Evolutionary conservation across 306 rosid species (phyloP), one percentile per base, ranked within the genome.

Genomic region (Cucurbita moschata): DNA sequence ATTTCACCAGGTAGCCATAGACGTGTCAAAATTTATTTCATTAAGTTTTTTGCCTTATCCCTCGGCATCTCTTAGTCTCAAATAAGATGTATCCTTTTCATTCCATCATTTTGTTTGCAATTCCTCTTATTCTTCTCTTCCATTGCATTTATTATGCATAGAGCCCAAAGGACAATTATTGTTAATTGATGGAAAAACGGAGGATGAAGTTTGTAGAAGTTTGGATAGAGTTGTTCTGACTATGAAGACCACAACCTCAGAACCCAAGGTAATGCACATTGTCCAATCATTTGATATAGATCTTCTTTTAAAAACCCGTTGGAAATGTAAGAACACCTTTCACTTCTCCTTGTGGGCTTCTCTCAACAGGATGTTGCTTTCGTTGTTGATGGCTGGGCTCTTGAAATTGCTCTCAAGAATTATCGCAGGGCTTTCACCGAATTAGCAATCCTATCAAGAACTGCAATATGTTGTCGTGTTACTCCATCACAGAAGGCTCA

Each of bases 401-500:
- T 95, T 69, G 99, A 95, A 87, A 89, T 95, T 49, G 95, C 94
- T 35, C 97, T 95, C 70, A 95, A 53, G 61, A 91, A 89, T 82
- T 85, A 89, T 82, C 85, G 95, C 67, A 91, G 85, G 79, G 86
- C 96, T 77, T 95, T 95, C 80, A 95, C 96, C 10, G 99, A 95
- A 78, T 85, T 95, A 64, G 99, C 99, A 79, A 85, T 91, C 78
- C 83, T 95, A 84, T 91, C 99, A 57, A 91, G 97, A 83, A 95
- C 99, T 74, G 99, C 99, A 68, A 95, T 91, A 75, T 95, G 99
- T 79, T 95, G 99, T 76, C 99, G 99, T 6, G 96, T 91, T 77
- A 95, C 99, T 5, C 99, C 99, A 71, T 95, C 99, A 39, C 99
- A 95, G 79, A 95, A 95, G 81, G 99, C 97, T 49, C 99, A 95